Evolutionary conservation across 129 eudicot genomes (phyloP).

Genomic region (Arctium minus): DNA sequence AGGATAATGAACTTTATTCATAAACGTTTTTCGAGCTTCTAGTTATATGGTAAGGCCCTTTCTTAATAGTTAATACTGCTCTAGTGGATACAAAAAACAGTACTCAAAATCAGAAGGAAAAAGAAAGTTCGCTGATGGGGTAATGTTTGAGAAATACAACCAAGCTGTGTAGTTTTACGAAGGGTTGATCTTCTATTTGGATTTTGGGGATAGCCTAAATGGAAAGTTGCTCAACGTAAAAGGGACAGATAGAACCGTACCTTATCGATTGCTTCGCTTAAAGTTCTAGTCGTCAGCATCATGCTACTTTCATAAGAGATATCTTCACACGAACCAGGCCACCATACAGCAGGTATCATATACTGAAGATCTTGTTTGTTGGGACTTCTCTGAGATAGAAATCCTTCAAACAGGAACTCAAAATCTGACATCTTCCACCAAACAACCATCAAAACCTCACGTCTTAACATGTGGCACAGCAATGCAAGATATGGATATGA

Average conservation of each 20-base stretch:
- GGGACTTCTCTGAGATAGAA: constrained; percentile 77
- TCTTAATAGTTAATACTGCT: not conserved
- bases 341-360: constrained; percentile 95
- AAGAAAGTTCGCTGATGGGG: not conserved
- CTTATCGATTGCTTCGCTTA: constrained; percentile 74
- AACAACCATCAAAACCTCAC: constrained; percentile 78
- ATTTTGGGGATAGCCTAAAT: not conserved
- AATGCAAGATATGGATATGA: constrained; percentile 84
- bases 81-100: not conserved
- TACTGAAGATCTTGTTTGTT: constrained; percentile 84
- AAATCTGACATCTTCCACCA: constrained; percentile 93
- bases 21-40: not conserved
- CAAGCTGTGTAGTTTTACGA: not conserved
- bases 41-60: not conserved
- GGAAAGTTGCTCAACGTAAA: not conserved
- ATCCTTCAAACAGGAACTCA: constrained; percentile 84
- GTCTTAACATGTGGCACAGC: constrained; percentile 75
- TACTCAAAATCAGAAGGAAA: not conserved
- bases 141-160: not conserved
- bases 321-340: constrained; percentile 97
- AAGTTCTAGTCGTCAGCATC: constrained; percentile 79
- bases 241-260: constrained; percentile 22
- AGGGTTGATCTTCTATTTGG: not conserved
- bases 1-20: not conserved
- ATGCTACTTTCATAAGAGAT: constrained; percentile 82